Base-by-base conservation (phyloP, 352 stramenopile species). In the Hyaloperonospora brassicae region DNA sequence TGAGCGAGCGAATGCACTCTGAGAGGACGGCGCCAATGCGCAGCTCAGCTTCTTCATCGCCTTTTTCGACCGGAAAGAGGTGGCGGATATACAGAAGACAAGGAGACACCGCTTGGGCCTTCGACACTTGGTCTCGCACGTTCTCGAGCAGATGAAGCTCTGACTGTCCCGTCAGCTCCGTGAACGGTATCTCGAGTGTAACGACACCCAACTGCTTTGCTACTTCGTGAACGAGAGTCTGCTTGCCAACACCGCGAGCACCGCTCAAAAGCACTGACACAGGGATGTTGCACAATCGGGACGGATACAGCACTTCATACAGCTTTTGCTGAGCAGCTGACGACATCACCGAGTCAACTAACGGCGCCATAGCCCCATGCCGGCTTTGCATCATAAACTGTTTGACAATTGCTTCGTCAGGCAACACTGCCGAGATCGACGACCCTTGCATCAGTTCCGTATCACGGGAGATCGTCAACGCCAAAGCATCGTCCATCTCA, bases 61-160 rank as follows among this genome's bases (percentile, higher is more conserved):
- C 68, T 42, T 89, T 87, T 31, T 90, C 77, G 22, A 88, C 64
- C 5, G 74, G 62, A 49, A 91, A 93, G 52, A 91, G 73, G 46
- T 72, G 80, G 41, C 79, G 85, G 38, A 93, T 79, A 55, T 89
- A 93, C n/a, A 93, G 62, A 13, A 93, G 50, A 47, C 84, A 91
- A 0, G 79, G 79, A 9, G 79, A 68, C 21, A 93, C 45, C 2
- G 72, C 67, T 30, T 86, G 67, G 0, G 81, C 77, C 58, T 91
- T 90, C 1, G 63, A 66, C 6, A 89, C 72, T 62, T 88, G 71
- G 2, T 84, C 68, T 2, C 74, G 76, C 10, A 93, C 64, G 36
- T 90, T 91, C 46, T 93, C 72, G 6, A 90, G 55, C 34, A 90
- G 52, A 47, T 87, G 73, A 27, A 89, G 59, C 50, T 91, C 79